Evolutionary conservation across 2,329 filamentous ascomycete species (phyloP).

Genomic region (Cercospora sojina): DNA sequence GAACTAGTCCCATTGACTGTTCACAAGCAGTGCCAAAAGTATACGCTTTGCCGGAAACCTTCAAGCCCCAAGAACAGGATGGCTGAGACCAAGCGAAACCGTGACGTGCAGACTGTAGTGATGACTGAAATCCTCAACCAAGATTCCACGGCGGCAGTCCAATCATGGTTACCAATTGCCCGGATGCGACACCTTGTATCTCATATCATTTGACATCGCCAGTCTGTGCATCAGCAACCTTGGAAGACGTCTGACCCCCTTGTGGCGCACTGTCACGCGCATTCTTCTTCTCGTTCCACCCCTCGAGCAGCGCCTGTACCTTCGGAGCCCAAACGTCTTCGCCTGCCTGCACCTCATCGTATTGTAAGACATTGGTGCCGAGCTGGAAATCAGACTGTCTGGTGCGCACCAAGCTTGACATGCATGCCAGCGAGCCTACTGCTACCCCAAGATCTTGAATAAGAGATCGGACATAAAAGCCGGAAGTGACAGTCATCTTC

Average conservation of each 20-base stretch:
- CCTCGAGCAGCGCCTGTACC: conserved; percentile 57
- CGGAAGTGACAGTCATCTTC: conserved; percentile 88
- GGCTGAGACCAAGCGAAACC: neutral
- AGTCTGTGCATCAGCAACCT: neutral
- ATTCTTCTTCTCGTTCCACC: conserved; percentile 19
- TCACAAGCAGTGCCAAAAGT: neutral
- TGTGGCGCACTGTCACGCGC: neutral
- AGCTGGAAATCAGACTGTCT: conserved; percentile 80
- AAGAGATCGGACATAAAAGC: conserved; percentile 93
- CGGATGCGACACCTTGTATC: neutral
- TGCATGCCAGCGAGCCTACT: conserved; percentile 76
- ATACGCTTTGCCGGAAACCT: neutral
- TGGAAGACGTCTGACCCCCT: neutral
- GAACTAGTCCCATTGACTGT: neutral
- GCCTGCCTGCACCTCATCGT: conserved; percentile 70
- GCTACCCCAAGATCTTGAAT: conserved; percentile 87
- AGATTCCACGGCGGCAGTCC: neutral
- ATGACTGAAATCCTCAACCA: neutral
- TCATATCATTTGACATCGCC: neutral
- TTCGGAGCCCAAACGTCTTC: conserved; percentile 81
- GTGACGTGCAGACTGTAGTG: neutral
- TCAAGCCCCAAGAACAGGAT: neutral
- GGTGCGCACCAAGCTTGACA: conserved; percentile 78
- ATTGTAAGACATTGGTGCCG: conserved; percentile 73
- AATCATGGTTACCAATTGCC: neutral